A percentile compares a stretch with the other conserved stretches of the same genome.
Evolutionary conservation across 306 rosid species (phyloP).

Genomic region (Adenanthera pavonina): DNA sequence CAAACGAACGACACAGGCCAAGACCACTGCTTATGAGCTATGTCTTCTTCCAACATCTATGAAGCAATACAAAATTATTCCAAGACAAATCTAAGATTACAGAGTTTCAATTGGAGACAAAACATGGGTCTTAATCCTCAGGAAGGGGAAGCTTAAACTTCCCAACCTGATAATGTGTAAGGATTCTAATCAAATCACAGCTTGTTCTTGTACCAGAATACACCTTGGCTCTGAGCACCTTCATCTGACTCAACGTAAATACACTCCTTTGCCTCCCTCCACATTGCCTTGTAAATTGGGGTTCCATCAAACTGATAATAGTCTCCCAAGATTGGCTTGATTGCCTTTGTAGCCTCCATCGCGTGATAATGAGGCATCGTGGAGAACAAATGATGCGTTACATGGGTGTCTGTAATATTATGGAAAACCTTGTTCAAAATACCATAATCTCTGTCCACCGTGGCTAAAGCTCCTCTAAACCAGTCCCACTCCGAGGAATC

Average conservation of each 20-base stretch:
- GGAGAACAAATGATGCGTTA: slow-evolving; percentile 91
- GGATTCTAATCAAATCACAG: slow-evolving; percentile 40
- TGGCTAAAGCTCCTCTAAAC: slow-evolving; percentile 92
- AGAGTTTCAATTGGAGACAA: not conserved
- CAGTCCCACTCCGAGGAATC: slow-evolving; percentile 94
- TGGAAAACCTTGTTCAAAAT: slow-evolving; percentile 92
- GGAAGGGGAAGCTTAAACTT: slow-evolving; percentile 16
- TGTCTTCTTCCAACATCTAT: slow-evolving; percentile 22
- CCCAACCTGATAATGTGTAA: slow-evolving; percentile 32
- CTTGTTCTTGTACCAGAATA: slow-evolving; percentile 87
- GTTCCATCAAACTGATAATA: slow-evolving; percentile 79
- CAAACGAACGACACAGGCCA: not conserved
- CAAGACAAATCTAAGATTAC: slow-evolving; percentile 18
- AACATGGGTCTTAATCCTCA: slow-evolving; percentile 17
- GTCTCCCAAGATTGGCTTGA: slow-evolving; percentile 86
- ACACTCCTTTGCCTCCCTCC: slow-evolving; percentile 89
- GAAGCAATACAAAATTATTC: slow-evolving; percentile 40
- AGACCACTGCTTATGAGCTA: not conserved
- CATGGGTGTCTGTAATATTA: slow-evolving; percentile 93
- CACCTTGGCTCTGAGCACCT: slow-evolving; percentile 56
- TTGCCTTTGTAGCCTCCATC: slow-evolving; percentile 94
- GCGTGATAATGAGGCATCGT: slow-evolving; percentile 98
- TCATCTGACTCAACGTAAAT: slow-evolving; percentile 83
- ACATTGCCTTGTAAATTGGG: slow-evolving; percentile 71
- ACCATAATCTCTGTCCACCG: slow-evolving; percentile 91